These are phyloP conservation scores for Calonectria pseudoreteaudii DNA, from an alignment of 2,329 filamentous ascomycete species.

Conservation along the genomic window DNA sequence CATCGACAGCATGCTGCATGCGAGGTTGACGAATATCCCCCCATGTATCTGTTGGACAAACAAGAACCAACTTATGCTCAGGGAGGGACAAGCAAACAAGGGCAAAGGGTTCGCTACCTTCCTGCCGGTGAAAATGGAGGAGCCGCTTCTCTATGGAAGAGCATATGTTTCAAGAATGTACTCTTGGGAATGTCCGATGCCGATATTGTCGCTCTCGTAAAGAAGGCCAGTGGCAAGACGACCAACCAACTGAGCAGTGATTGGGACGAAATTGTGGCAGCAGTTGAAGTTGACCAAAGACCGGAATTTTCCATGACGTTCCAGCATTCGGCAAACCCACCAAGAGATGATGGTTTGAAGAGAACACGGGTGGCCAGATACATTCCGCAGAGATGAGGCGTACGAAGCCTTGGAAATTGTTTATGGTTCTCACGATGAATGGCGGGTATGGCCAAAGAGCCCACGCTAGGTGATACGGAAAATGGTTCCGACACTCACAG, in stretches of 20 bases:
- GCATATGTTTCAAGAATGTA: not conserved
- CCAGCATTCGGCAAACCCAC: not conserved
- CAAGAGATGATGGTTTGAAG: constrained; percentile 11
- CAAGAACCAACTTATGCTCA: not conserved
- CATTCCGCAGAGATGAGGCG: constrained; percentile 45
- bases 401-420: not conserved
- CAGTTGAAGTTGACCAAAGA: not conserved
- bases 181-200: no score
- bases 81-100: not conserved
- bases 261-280: not conserved
- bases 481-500: no score
- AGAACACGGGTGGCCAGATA: constrained; percentile 48
- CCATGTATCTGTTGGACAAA: not conserved
- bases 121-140: not conserved
- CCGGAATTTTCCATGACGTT: not conserved
- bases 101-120: not conserved
- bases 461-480: no score
- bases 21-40: not conserved
- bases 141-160: not conserved
- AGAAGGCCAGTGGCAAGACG: no score
- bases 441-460: not conserved
- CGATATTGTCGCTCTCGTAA: no score
- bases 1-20: not conserved
- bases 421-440: not conserved
- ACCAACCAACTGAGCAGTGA: no score